These are phyloP conservation scores for Chaetomium globosum DNA, from an alignment of 2,329 filamentous ascomycete species.

Conservation along the genomic window DNA sequence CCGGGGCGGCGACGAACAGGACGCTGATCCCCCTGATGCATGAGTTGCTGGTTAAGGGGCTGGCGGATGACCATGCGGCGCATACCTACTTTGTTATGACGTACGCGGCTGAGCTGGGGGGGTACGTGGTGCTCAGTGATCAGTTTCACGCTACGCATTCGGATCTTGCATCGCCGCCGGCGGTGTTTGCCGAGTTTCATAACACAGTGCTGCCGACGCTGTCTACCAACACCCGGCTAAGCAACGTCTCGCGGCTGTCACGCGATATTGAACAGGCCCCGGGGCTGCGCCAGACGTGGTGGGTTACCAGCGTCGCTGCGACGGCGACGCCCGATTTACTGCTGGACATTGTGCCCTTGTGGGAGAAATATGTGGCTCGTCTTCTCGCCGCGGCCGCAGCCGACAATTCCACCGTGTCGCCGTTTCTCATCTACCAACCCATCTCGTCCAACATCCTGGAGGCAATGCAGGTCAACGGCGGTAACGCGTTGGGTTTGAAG, in stretches of 20 bases:
- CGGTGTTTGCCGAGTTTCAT: slow-evolving; percentile 36
- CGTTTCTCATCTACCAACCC: slow-evolving; percentile 45
- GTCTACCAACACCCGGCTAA: slow-evolving; percentile 32
- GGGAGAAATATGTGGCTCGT: slow-evolving; percentile 29
- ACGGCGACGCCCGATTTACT: slow-evolving; percentile 36
- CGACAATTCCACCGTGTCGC: slow-evolving; percentile 22
- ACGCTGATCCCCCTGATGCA: slow-evolving; percentile 38
- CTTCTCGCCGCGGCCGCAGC: slow-evolving; percentile 29
- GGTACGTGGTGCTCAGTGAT: slow-evolving; percentile 24
- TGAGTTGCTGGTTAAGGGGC: slow-evolving; percentile 26
- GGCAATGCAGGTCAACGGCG: slow-evolving; percentile 43
- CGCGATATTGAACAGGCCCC: slow-evolving; percentile 35
- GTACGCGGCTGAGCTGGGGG: slow-evolving; percentile 20
- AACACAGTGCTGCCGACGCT: slow-evolving; percentile 30
- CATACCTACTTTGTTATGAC: slow-evolving; percentile 32
- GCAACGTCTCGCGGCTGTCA: slow-evolving; percentile 37
- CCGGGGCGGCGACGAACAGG: slow-evolving; percentile 44
- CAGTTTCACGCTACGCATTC: slow-evolving; percentile 31
- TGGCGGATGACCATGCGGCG: slow-evolving; percentile 26
- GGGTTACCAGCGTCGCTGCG: slow-evolving; percentile 38
- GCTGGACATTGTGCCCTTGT: slow-evolving; percentile 38
- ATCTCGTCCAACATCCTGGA: slow-evolving; percentile 43
- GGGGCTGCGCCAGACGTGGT: slow-evolving; percentile 40
- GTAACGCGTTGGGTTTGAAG: slow-evolving; percentile 48
- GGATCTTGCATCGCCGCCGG: slow-evolving; percentile 18